Evolutionary conservation across 2,329 filamentous ascomycete species (phyloP).

Genomic region (Phaeosphaeriaceae sp.): DNA sequence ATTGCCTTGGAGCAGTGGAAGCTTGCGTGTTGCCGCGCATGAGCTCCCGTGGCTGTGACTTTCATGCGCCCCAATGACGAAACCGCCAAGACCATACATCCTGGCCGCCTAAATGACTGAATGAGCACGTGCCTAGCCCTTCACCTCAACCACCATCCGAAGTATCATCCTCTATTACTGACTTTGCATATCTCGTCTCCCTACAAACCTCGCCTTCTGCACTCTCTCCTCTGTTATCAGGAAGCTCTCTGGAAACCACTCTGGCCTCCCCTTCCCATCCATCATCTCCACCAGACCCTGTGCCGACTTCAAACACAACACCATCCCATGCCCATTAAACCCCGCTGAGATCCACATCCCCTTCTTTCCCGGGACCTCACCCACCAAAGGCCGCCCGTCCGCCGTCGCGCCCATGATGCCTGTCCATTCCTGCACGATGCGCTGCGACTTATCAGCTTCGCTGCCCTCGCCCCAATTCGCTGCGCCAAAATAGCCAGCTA

Average conservation of each 20-base stretch:
- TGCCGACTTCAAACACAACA: constrained; percentile 66
- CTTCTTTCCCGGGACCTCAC: constrained; percentile 49
- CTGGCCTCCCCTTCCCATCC: constrained; percentile 39
- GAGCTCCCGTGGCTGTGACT: not conserved
- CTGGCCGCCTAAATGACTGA: not conserved
- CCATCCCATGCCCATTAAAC: constrained; percentile 73
- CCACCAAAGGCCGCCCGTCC: constrained; percentile 59
- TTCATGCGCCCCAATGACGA: not conserved
- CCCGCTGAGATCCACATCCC: constrained; percentile 64
- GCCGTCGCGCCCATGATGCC: constrained; percentile 61
- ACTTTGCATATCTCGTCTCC: constrained; percentile 32
- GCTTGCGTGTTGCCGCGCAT: not conserved
- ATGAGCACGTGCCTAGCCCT: not conserved
- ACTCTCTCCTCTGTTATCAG: constrained; percentile 57
- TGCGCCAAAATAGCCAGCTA: constrained; percentile 60
- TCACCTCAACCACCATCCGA: not conserved
- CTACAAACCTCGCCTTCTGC: constrained; percentile 24
- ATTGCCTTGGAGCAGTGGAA: not conserved
- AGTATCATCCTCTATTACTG: not conserved
- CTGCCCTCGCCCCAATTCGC: constrained; percentile 46
- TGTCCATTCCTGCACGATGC: constrained; percentile 52
- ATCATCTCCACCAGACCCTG: constrained; percentile 65
- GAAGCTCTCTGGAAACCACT: constrained; percentile 64
- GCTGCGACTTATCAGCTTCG: constrained; percentile 21
- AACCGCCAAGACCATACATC: not conserved